Conservation (phyloP, 768 basidiomycete genomes). For the Sistotremastrum niveocremeum region DNA sequence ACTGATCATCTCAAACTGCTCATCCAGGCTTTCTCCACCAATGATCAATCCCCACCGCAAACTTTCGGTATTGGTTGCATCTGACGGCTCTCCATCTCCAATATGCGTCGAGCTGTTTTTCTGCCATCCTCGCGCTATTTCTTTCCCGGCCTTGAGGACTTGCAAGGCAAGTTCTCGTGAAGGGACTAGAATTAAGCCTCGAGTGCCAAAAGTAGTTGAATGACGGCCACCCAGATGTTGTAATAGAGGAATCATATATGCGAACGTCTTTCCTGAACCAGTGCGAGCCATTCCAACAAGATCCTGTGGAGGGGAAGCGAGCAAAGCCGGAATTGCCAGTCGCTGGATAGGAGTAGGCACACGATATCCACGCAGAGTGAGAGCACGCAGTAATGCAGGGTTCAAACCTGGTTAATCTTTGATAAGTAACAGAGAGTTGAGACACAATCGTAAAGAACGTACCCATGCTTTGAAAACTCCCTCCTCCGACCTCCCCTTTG, state of each 20-base stretch:
- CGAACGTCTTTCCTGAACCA: conserved; percentile 94
- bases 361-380: conserved; percentile 87
- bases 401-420: conserved; percentile 48
- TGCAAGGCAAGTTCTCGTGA: conserved; percentile 91
- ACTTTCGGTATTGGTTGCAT: conserved; percentile 37
- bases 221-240: conserved; percentile 78
- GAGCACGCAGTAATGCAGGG: conserved; percentile 67
- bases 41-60: conserved; percentile 90
- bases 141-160: conserved; percentile 88
- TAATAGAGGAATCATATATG: conserved; percentile 86
- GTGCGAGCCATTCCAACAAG: conserved; percentile 98
- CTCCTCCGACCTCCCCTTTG: conserved; percentile 78
- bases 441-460: conserved; percentile 13
- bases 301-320: conserved; percentile 76
- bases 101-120: conserved; percentile 50
- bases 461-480: conserved; percentile 97
- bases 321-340: conserved; percentile 71
- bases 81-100: conserved; percentile 45
- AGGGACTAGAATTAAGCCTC: conserved; percentile 82
- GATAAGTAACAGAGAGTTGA: not conserved
- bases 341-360: conserved; percentile 96
- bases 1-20: conserved; percentile 92
- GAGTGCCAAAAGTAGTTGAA: conserved; percentile 63
- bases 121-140: conserved; percentile 75
- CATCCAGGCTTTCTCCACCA: conserved; percentile 89